Evolutionary conservation across 116 monocot genomes (phyloP), one percentile per base, ranked within the genome.

Genomic region (Zostera marina): DNA sequence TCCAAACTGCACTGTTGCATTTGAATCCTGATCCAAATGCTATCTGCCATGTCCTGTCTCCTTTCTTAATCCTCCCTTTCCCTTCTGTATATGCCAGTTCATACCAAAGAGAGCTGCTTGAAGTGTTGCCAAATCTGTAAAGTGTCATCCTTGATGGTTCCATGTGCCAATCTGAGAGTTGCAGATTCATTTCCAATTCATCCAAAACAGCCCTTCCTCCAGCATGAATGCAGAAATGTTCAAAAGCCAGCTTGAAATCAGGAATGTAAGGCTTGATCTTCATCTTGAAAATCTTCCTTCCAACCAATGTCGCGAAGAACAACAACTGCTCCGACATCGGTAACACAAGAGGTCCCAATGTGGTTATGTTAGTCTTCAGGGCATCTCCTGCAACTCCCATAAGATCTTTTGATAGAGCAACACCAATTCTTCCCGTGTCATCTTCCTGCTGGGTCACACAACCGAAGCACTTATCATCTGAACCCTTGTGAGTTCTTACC

Each of bases 41-140:
- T 24, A 87, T 87, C 71, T 87, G 87, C 87, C 87, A 87, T 13
- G 73, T 72, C 57, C 79, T 64, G 22, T 87, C 79, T 8, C 68
- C 63, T 68, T 61, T 81, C 66, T 68, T 73, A 17, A 87, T 55
- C 75, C 87, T 76, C 39, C 82, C 87, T 44, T 87, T 81, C 5
- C 45, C 82, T 52, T 87, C 87, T 2, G 79, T 57, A 60, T 87
- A 87, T 4, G 87, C 87, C 73, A 87, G 25, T 48, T 87, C 87
- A n/a, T 87, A 87, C 87, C 87, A 87, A 3, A 87, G 76, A n/a
- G 87, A 87, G 62, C 82, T 87, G 74, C 87, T 87, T 0, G 82
- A 82, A 3, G 87, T 87, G 69, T 82, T 87, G 13, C 87, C 87
- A 25, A 87, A 86, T 41, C 86, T 26, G 68, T 76, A 71, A 23